Percentiles rank a stretch among this genome's conserved stretches.
phyloP scores from a whole-genome alignment of 345 rosid genomes.

The Lepidium africanum region DNA sequence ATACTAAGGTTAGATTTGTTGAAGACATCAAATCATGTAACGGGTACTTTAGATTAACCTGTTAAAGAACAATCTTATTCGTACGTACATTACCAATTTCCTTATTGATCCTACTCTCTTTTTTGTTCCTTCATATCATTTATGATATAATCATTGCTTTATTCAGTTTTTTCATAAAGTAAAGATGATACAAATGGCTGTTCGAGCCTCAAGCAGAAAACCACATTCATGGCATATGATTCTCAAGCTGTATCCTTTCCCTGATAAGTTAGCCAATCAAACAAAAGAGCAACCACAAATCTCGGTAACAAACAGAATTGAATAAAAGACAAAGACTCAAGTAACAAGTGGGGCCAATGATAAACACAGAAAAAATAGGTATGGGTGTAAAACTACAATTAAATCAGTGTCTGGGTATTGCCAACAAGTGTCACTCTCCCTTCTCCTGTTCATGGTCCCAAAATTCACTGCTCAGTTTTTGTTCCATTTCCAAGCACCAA shows the following conservation, averaged over 20 bases:
- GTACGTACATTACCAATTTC: constrained; percentile 12
- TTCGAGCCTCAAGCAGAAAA: background rate
- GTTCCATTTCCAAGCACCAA: constrained; percentile 2
- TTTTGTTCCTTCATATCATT: background rate
- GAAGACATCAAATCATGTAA: constrained; percentile 5
- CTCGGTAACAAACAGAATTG: constrained; percentile 20
- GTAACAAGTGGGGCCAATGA: constrained; percentile 31
- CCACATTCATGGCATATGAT: constrained; percentile 14
- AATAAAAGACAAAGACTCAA: background rate
- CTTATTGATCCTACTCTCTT: background rate
- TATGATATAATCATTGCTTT: background rate
- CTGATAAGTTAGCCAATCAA: constrained; percentile 5
- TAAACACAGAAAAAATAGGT: constrained; percentile 20
- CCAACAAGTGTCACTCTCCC: constrained; percentile 29
- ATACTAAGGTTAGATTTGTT: constrained; percentile 18
- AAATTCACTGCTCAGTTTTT: constrained; percentile 12
- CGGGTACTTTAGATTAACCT: background rate
- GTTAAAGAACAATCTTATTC: constrained; percentile 8
- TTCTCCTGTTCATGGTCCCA: constrained; percentile 15
- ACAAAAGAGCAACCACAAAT: constrained; percentile 7
- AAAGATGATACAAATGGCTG: background rate
- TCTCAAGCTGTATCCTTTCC: constrained; percentile 7
- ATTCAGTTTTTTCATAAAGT: background rate
- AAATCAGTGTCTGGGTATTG: constrained; percentile 16
- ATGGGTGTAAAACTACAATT: constrained; percentile 7